phyloP scores from a whole-genome alignment of 345 rosid genomes.

The Pistacia atlantica region DNA sequence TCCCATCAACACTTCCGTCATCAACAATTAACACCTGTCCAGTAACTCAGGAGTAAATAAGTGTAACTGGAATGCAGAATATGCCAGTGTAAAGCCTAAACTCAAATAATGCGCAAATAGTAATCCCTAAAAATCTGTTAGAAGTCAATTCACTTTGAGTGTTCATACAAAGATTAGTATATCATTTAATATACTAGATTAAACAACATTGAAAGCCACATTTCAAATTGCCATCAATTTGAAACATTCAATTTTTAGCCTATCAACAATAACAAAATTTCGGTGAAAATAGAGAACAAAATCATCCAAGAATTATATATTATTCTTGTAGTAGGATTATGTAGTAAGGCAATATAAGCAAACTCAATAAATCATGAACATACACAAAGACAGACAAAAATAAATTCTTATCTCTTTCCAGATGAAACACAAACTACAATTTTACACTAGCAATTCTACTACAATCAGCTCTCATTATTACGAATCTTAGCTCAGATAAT shows the following conservation, averaged over 20 bases:
- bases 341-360: not conserved
- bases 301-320: not conserved
- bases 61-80: constrained; percentile 3
- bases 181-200: no score
- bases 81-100: constrained; percentile 2
- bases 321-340: not conserved
- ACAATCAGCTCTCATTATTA: not conserved
- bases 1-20: constrained; percentile 93
- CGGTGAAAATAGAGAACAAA: not conserved
- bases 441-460: not conserved
- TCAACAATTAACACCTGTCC: constrained; percentile 84
- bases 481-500: not conserved
- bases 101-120: not conserved
- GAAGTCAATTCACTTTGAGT: constrained; percentile 5
- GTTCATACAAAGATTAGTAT: not conserved
- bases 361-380: not conserved
- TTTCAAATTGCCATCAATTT: not conserved
- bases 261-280: not conserved
- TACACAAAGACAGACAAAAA: not conserved
- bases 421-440: not conserved
- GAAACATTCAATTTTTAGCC: not conserved
- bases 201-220: not conserved
- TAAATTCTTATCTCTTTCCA: not conserved
- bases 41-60: constrained; percentile 17
- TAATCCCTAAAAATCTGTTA: constrained; percentile 2